Evolutionary conservation across 306 rosid species (phyloP), one percentile per base, ranked within the genome.

Genomic region (Crotalaria pallida): DNA sequence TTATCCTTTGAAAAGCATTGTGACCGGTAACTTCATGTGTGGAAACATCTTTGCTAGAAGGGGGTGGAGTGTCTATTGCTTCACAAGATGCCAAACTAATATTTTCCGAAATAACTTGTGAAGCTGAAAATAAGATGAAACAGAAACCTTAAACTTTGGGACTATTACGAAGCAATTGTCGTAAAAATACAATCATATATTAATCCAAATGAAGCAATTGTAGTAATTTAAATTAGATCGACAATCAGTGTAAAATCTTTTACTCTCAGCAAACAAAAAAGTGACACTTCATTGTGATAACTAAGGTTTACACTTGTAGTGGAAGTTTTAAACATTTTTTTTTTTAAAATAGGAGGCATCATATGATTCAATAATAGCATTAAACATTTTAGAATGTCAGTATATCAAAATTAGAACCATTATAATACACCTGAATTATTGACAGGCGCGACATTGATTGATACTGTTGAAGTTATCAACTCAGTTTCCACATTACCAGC

Each of bases 361-460:
- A 61, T 51, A 70, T 50, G 66, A 58, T 44, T 44, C 62, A 56
- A 7, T 36, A 44, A 44, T 40, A 64, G 69, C 10, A n/a, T 13
- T 47, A 12, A 33, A 45, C 23, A 1, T 24, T 41, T 26, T 47
- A 36, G 21, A 57, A 10, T 36, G 40, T 17, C 13, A 3, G 45
- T 34, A 18, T n/a, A 57, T 50, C 27, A 60, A 50, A 57, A 79
- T 34, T 51, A 51, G 67, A 29, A 21, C 47, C 18, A 67, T 51
- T 58, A 58, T 23, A 68, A 69, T 40, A 72, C 82, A 93, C 98
- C 98, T 83, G 90, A 67, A 67, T 79, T 88, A 61, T 66, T 58
- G 61, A 38, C 82, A 58, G 77, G 62, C 49, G 13, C 62, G 69
- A 22, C 48, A 67, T 68, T 38, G 27, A 41, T 65, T 64, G 80